These are phyloP conservation scores for Pyricularia grisea DNA, from an alignment of 2,329 filamentous ascomycete genomes.

Conservation along the genomic window DNA sequence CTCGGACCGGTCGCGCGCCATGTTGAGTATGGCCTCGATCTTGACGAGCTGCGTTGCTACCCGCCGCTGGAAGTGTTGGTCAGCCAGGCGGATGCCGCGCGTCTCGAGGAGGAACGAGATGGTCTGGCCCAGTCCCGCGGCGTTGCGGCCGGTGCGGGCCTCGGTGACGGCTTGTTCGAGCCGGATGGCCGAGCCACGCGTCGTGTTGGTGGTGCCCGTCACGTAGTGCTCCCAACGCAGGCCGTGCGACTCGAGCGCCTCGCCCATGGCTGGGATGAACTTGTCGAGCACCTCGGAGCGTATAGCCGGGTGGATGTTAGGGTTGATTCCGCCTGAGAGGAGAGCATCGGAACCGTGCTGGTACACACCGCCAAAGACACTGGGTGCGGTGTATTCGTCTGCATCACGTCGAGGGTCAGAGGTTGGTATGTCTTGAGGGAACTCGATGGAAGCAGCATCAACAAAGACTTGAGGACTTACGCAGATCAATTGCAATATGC, in stretches of 20 bases:
- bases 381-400: background rate
- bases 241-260: background rate
- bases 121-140: background rate
- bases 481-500: slow-evolving; percentile 1
- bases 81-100: slow-evolving; percentile 1
- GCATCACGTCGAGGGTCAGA: background rate
- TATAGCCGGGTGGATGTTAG: background rate
- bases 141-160: slow-evolving; percentile 1
- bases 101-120: slow-evolving; percentile 4
- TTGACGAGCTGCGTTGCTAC: background rate
- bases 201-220: background rate
- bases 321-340: background rate
- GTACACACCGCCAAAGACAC: background rate
- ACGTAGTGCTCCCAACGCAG: slow-evolving; percentile 5
- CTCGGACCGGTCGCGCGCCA: background rate
- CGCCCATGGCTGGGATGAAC: slow-evolving; percentile 1
- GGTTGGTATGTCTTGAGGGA: background rate
- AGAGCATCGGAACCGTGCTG: slow-evolving; percentile 1
- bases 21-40: background rate
- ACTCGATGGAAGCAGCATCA: background rate
- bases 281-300: background rate
- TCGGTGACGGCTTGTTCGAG: slow-evolving; percentile 1
- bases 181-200: background rate
- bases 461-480: background rate
- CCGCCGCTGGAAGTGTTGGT: slow-evolving; percentile 4